Evolutionary conservation across 1,284 basidiomycete species (phyloP).

Genomic region (Malassezia dermatis): DNA sequence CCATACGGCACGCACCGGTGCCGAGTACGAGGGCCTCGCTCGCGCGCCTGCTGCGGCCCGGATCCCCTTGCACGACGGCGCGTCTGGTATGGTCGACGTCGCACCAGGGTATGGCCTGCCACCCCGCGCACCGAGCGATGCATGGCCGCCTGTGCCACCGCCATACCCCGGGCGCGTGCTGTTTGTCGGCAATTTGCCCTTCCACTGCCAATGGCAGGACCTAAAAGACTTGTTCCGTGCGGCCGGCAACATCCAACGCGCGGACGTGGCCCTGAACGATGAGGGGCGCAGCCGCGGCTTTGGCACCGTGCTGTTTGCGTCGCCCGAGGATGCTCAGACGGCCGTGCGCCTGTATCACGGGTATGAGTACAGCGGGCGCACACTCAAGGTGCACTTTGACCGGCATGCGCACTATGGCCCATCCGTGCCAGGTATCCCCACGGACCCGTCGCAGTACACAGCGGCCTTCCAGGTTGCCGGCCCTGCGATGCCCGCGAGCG

Average conservation of each 20-base stretch:
- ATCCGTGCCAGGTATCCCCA: constrained; percentile 24
- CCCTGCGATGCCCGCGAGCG: neutral
- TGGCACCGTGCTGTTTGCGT: constrained; percentile 81
- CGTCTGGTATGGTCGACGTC: neutral
- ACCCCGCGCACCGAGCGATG: neutral
- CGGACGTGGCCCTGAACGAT: constrained; percentile 81
- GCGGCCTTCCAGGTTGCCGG: constrained; percentile 24
- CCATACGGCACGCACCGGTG: neutral
- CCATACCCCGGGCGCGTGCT: constrained; percentile 42
- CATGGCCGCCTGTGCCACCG: neutral
- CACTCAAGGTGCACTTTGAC: constrained; percentile 75
- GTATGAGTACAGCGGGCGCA: constrained; percentile 73
- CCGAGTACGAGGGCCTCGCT: neutral
- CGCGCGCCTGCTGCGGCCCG: neutral
- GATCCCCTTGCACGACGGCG: neutral
- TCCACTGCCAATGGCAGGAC: constrained; percentile 48
- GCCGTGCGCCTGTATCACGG: constrained; percentile 57
- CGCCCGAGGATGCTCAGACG: constrained; percentile 76
- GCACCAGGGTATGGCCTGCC: neutral
- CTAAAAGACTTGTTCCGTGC: constrained; percentile 43
- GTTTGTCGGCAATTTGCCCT: constrained; percentile 45
- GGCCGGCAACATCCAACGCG: constrained; percentile 67
- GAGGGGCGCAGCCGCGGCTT: constrained; percentile 86
- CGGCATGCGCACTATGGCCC: constrained; percentile 25
- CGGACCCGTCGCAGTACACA: constrained; percentile 44